A percentile compares a stretch with the other conserved stretches of the same genome.
Conservation (phyloP, 495 filamentous ascomycete species). For the Tuber aestivum region DNA sequence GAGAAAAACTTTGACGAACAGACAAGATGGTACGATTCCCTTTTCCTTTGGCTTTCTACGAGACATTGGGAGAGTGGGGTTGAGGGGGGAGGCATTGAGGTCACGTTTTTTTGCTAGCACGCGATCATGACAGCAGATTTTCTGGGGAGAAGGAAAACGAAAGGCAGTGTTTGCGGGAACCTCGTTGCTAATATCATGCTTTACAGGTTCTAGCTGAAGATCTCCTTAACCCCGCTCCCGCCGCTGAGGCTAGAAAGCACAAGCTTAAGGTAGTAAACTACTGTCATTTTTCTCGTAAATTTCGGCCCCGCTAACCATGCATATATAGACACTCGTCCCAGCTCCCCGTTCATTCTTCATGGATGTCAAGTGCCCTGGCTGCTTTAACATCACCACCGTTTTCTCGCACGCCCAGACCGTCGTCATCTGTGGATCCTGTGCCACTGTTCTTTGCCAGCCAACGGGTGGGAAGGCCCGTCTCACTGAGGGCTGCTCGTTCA, state of each 20-base stretch:
- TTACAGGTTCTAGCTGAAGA: conserved; percentile 96
- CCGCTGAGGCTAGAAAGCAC: conserved; percentile 95
- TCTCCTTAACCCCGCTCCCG: conserved; percentile 95
- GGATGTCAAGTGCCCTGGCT: conserved; percentile 99
- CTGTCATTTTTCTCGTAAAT: conserved; percentile 14
- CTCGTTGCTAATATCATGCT: conserved; percentile 1
- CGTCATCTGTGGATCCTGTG: conserved; percentile 97
- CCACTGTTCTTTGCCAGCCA: conserved; percentile 94
- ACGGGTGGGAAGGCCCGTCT: conserved; percentile 96
- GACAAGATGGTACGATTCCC: conserved; percentile 30
- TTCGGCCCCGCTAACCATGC: conserved; percentile 32
- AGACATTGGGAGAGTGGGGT: background rate
- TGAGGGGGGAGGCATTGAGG: background rate
- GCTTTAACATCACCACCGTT: conserved; percentile 99
- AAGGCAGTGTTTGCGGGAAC: background rate
- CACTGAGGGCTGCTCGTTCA: conserved; percentile 98
- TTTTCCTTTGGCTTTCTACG: background rate
- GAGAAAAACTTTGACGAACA: conserved; percentile 20
- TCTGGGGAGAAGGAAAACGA: conserved; percentile 1
- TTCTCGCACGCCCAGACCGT: conserved; percentile 99
- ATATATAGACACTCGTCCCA: conserved; percentile 75
- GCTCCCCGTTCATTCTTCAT: conserved; percentile 98
- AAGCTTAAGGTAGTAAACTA: conserved; percentile 85
- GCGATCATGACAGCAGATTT: background rate
- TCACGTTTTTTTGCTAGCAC: background rate